Evolutionary conservation across 1,284 basidiomycete genomes (phyloP).

Genomic region (Marasmius oreades): DNA sequence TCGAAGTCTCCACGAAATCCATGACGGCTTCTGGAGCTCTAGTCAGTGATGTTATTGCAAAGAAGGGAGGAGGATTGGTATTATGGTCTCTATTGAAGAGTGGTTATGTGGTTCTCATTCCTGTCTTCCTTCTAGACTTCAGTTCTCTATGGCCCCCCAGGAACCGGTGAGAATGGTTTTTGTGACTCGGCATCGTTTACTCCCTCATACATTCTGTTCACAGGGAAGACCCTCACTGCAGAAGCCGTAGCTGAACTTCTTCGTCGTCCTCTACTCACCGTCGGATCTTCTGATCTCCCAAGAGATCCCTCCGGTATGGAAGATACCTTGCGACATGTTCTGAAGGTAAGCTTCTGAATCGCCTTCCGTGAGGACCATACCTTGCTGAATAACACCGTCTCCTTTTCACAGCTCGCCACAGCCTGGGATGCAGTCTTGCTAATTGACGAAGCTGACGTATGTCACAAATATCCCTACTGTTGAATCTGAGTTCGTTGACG

Average conservation of each 20-base stretch:
- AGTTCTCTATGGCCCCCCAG: slow-evolving; percentile 12
- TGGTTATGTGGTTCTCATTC: not conserved
- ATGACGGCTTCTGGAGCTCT: not conserved
- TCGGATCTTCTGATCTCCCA: slow-evolving; percentile 10
- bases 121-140: not conserved
- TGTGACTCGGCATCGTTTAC: not conserved
- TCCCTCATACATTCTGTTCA: not conserved
- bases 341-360: not conserved
- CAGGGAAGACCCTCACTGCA: slow-evolving; percentile 24
- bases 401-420: slow-evolving; percentile 1
- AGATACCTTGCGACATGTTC: not conserved
- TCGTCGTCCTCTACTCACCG: slow-evolving; percentile 19
- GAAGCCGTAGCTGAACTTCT: slow-evolving; percentile 23
- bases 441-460: slow-evolving; percentile 17
- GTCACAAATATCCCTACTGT: not conserved
- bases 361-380: not conserved
- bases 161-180: slow-evolving; percentile 5
- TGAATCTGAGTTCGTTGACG: not conserved
- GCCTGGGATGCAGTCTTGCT: slow-evolving; percentile 13
- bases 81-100: no score
- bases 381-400: no score
- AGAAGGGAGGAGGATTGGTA: slow-evolving; percentile 10
- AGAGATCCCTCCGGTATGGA: slow-evolving; percentile 7
- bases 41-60: slow-evolving; percentile 7
- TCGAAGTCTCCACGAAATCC: not conserved